Evolutionary conservation across 371 early-diverging fungal species (phyloP).

Genomic region (Nematocida parisii): DNA sequence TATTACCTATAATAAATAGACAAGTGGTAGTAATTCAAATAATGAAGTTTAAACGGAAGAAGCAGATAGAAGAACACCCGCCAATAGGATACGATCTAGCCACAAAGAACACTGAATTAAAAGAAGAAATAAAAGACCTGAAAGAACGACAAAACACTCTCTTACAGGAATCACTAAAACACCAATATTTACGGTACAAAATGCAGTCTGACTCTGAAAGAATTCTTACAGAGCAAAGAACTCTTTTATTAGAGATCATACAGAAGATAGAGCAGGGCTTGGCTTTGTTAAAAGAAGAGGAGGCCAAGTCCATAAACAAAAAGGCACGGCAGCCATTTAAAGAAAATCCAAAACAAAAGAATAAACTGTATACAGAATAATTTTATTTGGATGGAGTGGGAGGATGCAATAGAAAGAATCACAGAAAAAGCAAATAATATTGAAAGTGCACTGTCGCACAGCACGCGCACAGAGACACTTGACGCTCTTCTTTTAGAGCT

Average conservation of each 20-base stretch:
- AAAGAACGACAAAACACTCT: constrained; percentile 44
- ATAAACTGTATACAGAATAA: constrained; percentile 18
- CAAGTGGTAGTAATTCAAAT: neutral
- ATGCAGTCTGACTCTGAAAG: constrained; percentile 35
- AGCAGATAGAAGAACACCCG: neutral
- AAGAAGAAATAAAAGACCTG: constrained; percentile 40
- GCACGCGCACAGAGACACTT: constrained; percentile 20
- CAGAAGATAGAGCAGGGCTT: constrained; percentile 13
- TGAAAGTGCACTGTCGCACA: constrained; percentile 21
- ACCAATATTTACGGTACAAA: constrained; percentile 34
- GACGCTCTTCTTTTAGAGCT: constrained; percentile 17
- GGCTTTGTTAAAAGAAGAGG: neutral
- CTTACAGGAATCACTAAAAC: constrained; percentile 30
- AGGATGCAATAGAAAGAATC: constrained; percentile 4
- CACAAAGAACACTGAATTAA: constrained; percentile 51
- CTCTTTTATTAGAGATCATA: neutral
- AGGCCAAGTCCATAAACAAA: neutral
- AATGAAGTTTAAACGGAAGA: constrained; percentile 21
- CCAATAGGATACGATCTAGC: constrained; percentile 31
- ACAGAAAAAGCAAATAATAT: constrained; percentile 30
- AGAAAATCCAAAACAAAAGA: constrained; percentile 33
- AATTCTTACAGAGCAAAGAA: constrained; percentile 27
- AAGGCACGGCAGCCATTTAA: neutral
- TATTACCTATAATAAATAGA: too few species aligned
- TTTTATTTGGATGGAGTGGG: constrained; percentile 24